A percentile compares a stretch with the other conserved stretches of the same genome.
These are phyloP conservation scores for Phytophthora cryptogea DNA, from an alignment of 352 stramenopile species.

Conservation along the genomic window DNA sequence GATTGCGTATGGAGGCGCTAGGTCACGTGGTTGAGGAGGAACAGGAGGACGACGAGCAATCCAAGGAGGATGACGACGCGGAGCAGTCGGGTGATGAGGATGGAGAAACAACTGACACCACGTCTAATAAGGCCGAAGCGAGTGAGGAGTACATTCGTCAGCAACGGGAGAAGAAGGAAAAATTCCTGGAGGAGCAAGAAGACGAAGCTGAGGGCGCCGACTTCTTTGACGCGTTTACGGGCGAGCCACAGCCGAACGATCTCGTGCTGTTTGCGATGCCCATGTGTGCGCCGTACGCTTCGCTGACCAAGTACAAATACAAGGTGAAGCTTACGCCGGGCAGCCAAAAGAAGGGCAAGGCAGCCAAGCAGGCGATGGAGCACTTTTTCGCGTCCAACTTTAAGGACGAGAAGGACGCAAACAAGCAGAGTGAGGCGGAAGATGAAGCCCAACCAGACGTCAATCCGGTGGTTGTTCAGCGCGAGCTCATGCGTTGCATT, in stretches of 20 bases:
- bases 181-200: constrained; percentile 84
- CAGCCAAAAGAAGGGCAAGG: constrained; percentile 91
- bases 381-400: constrained; percentile 78
- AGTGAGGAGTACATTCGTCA: constrained; percentile 72
- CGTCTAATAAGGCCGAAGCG: constrained; percentile 13
- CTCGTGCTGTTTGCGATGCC: constrained; percentile 90
- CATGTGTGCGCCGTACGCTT: constrained; percentile 91
- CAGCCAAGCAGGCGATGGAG: constrained; percentile 86
- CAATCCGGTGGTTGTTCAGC: constrained; percentile 74
- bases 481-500: constrained; percentile 90
- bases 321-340: constrained; percentile 93
- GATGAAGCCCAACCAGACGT: constrained; percentile 51
- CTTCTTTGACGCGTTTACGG: constrained; percentile 89
- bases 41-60: constrained; percentile 33
- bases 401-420: constrained; percentile 64
- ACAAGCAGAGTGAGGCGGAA: constrained; percentile 21
- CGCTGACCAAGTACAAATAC: constrained; percentile 91
- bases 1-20: constrained; percentile 92
- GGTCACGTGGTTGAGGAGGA: constrained; percentile 55
- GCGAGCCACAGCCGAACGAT: constrained; percentile 76
- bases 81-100: constrained; percentile 27
- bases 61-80: constrained; percentile 28
- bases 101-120: constrained; percentile 2
- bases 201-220: constrained; percentile 75
- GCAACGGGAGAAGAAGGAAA: constrained; percentile 83